Evolutionary conservation across 768 basidiomycete genomes (phyloP), one percentile per base, ranked within the genome.

Genomic region (Daedaleopsis sinensis): DNA sequence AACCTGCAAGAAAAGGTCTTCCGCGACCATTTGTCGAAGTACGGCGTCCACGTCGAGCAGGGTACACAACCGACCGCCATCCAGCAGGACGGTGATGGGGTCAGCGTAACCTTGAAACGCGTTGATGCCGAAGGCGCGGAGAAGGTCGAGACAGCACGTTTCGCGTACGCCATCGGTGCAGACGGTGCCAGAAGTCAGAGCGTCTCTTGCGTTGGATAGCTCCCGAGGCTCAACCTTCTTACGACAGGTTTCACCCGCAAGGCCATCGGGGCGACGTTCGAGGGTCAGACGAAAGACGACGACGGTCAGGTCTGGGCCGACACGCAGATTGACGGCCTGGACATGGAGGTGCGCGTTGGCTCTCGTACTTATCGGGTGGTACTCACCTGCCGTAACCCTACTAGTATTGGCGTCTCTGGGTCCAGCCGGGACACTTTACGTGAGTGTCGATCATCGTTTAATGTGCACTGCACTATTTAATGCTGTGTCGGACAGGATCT

Each of bases 201-300:
- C 4, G 27, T 32, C 27, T 3, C 7, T 3, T 32, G 27, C 27
- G 27, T 32, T 32, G 7, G 7, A 7, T 32, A 7, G 7, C 27
- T 32, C 27, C 7, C 7, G 27, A 7, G 7, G 27, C 27, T 32
- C 27, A 32, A 32, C 27, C 27, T 32, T 32, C 7, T 32, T 32
- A 3, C 27, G 27, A 32, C 27, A 32, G 27, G 27, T 32, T 32
- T 32, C 27, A 32, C 27, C 27, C 3, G 27, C 3, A 32, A 32
- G 27, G 27, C 27, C 27, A 72, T 80, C 4, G 80, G 78, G 0
- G 63, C 84, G 7, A 65, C 70, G 0, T 83, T 83, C 61, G 59
- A 77, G 1, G 82, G 82, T 0, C 74, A 82, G 60, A 78, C 76
- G 0, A 66, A 58, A 8, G 64, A 73, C 5, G 67, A 67, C 6